phyloP scores from a whole-genome alignment of 1,284 basidiomycete species.

The Fistulinella staudtii region DNA sequence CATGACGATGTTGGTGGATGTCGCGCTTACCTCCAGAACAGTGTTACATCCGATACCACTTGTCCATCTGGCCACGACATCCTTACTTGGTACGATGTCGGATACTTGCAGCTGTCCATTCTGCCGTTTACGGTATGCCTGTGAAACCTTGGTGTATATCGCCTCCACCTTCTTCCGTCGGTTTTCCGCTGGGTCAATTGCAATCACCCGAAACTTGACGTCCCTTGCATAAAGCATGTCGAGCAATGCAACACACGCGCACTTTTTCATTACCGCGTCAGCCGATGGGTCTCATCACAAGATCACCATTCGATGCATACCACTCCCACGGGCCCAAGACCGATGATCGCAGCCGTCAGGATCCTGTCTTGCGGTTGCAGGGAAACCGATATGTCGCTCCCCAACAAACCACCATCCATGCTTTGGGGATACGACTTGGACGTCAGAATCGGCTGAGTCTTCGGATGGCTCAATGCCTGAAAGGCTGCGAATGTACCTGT shows the following conservation, averaged over 20 bases:
- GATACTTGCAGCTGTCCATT: conserved; percentile 47
- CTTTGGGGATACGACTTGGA: conserved; percentile 57
- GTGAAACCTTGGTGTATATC: conserved; percentile 48
- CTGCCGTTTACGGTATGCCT: conserved; percentile 36
- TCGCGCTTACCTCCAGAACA: conserved; percentile 55
- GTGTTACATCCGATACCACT: conserved; percentile 55
- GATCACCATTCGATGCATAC: conserved; percentile 31
- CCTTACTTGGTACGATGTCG: conserved; percentile 49
- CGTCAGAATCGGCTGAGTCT: conserved; percentile 53
- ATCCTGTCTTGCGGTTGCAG: too few species aligned
- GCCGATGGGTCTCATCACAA: background rate
- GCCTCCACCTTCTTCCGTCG: conserved; percentile 55
- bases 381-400: too few species aligned
- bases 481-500: conserved; percentile 74
- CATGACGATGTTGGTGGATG: background rate
- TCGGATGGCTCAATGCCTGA: conserved; percentile 70
- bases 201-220: conserved; percentile 53
- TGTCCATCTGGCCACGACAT: conserved; percentile 49
- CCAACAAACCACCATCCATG: conserved; percentile 24
- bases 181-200: conserved; percentile 55
- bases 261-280: conserved; percentile 42
- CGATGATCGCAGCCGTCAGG: conserved; percentile 64
- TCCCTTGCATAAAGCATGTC: conserved; percentile 49
- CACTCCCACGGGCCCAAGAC: conserved; percentile 74
- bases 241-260: conserved; percentile 59